A percentile compares a stretch with the other conserved stretches of the same genome.
Conservation (phyloP, 108 stramenopile genomes). For the Nannochloropsis oceanica region DNA sequence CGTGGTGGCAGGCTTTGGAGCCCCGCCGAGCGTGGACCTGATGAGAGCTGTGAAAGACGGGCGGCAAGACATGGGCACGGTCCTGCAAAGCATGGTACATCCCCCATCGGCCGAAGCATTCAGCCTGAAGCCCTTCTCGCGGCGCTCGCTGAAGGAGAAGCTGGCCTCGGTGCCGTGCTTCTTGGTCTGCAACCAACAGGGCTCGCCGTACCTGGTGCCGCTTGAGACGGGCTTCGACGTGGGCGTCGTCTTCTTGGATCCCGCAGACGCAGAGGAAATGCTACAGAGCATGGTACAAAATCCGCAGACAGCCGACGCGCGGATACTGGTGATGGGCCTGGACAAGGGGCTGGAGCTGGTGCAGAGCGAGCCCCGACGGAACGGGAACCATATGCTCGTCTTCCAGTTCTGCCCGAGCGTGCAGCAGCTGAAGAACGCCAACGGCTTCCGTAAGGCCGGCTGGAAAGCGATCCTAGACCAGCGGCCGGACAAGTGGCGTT, state of each 20-base stretch:
- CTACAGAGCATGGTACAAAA: conserved; percentile 12
- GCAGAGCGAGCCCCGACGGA: neutral
- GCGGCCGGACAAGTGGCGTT: neutral
- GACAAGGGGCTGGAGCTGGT: conserved; percentile 18
- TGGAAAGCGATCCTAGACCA: neutral
- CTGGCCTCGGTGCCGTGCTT: conserved; percentile 17
- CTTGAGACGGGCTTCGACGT: neutral
- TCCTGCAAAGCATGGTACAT: neutral
- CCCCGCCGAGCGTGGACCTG: neutral
- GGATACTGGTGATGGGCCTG: conserved; percentile 22
- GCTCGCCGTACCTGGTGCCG: conserved; percentile 14
- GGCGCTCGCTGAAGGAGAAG: conserved; percentile 26
- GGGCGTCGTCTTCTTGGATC: conserved; percentile 10
- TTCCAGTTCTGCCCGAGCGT: neutral
- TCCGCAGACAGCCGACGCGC: neutral
- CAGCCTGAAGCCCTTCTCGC: conserved; percentile 9
- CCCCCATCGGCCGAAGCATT: conserved; percentile 12
- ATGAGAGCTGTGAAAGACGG: neutral
- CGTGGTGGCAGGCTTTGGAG: neutral
- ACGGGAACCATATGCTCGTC: neutral
- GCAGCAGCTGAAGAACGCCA: neutral
- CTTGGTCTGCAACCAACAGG: conserved; percentile 13
- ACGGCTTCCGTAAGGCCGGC: neutral
- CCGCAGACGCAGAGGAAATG: conserved; percentile 21
- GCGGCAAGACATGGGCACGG: neutral